Evolutionary conservation across 2,329 filamentous ascomycete genomes (phyloP).

Genomic region (Sporothrix humicola): DNA sequence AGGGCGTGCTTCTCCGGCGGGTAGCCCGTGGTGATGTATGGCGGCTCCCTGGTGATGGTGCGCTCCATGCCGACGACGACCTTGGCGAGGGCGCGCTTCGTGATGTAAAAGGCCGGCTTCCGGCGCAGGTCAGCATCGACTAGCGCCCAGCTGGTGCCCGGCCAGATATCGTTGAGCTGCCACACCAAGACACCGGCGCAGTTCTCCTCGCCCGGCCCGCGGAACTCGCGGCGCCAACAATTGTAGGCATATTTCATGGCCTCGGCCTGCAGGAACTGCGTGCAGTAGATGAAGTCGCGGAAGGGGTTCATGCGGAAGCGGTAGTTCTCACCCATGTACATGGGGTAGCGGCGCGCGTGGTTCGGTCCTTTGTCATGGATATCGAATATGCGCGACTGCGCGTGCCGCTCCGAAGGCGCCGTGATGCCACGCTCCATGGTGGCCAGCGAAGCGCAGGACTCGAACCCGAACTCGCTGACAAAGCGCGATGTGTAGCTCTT

Average conservation of each 20-base stretch:
- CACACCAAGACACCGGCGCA: conserved; percentile 71
- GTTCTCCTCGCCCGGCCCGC: conserved; percentile 48
- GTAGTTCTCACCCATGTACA: conserved; percentile 76
- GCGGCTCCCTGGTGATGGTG: not conserved
- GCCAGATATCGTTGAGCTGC: conserved; percentile 75
- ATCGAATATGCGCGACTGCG: conserved; percentile 74
- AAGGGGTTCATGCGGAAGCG: conserved; percentile 43
- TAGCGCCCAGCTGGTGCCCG: conserved; percentile 68
- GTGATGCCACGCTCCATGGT: conserved; percentile 72
- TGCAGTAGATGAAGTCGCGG: conserved; percentile 38
- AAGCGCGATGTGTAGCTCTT: conserved; percentile 74
- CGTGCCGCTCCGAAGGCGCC: conserved; percentile 57
- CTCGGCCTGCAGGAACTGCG: conserved; percentile 58
- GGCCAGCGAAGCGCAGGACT: conserved; percentile 74
- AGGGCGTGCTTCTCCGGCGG: not conserved
- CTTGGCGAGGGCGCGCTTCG: conserved; percentile 61
- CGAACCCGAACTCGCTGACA: conserved; percentile 81
- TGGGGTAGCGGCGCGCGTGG: conserved; percentile 71
- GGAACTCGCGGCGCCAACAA: conserved; percentile 65
- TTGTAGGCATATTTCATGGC: conserved; percentile 54
- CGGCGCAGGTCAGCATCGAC: conserved; percentile 69
- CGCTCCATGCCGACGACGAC: conserved; percentile 61
- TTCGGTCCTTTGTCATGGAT: conserved; percentile 82
- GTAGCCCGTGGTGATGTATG: not conserved
- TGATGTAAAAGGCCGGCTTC: conserved; percentile 61